phyloP scores from a whole-genome alignment of 441 rosid genomes.

The Syzygium syzygioides region DNA sequence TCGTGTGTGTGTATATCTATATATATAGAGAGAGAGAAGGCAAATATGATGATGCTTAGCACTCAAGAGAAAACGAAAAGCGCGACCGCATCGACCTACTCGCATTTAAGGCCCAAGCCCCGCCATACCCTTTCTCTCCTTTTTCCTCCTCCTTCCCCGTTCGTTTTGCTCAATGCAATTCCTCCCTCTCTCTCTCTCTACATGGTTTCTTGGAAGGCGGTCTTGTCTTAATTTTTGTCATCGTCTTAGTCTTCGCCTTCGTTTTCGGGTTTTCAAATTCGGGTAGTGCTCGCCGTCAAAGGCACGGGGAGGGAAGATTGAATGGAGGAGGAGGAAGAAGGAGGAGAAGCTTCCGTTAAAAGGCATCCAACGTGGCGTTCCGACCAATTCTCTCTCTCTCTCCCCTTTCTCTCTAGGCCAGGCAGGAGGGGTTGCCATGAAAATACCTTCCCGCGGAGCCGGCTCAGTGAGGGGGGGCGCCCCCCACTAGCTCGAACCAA shows the following conservation, averaged over 20 bases:
- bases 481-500: neutral
- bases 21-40: neutral
- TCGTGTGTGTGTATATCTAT: rapidly evolving
- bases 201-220: slow-evolving; percentile 19
- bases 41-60: slow-evolving; percentile 17
- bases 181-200: slow-evolving; percentile 12
- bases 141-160: neutral
- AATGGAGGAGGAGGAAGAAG: neutral
- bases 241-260: neutral
- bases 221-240: no score
- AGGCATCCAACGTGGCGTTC: neutral
- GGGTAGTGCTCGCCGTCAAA: neutral
- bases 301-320: neutral
- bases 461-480: neutral
- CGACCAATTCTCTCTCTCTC: neutral
- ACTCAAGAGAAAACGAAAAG: slow-evolving; percentile 29
- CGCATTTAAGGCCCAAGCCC: slow-evolving; percentile 45
- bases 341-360: neutral
- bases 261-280: neutral
- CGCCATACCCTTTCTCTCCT: neutral
- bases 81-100: slow-evolving; percentile 20
- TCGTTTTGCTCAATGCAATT: neutral
- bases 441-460: neutral
- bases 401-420: neutral
- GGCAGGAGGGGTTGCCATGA: neutral